phyloP scores from a whole-genome alignment of 2,329 filamentous ascomycete species.

The Westerdykella aurantiaca region DNA sequence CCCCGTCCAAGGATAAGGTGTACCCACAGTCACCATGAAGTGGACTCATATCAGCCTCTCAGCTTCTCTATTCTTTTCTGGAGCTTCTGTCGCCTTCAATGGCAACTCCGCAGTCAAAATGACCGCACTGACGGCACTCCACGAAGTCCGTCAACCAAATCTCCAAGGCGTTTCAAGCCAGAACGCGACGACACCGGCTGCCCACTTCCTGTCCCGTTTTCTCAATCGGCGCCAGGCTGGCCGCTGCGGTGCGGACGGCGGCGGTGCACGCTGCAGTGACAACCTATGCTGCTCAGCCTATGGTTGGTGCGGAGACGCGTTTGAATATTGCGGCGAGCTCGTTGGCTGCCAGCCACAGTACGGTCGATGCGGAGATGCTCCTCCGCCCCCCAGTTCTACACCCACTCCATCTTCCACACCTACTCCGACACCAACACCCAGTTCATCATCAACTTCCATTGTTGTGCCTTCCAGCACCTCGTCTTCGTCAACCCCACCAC shows the following conservation, averaged over 20 bases:
- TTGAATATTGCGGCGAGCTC: constrained; percentile 17
- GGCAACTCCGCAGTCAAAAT: constrained; percentile 6
- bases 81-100: constrained; percentile 10
- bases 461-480: constrained; percentile 2
- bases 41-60: constrained; percentile 12
- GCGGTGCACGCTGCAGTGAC: constrained; percentile 13
- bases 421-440: constrained; percentile 15
- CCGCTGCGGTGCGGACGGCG: constrained; percentile 20
- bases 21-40: constrained; percentile 12
- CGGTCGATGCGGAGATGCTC: constrained; percentile 22
- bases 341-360: constrained; percentile 26
- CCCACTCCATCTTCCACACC: constrained; percentile 13
- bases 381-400: constrained; percentile 7
- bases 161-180: constrained; percentile 4
- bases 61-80: constrained; percentile 14
- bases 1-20: background rate
- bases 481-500: constrained; percentile 12
- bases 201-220: constrained; percentile 8
- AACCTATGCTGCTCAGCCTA: constrained; percentile 23
- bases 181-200: constrained; percentile 13
- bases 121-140: constrained; percentile 1
- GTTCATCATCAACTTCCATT: constrained; percentile 5
- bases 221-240: constrained; percentile 13
- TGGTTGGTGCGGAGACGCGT: constrained; percentile 22
- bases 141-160: constrained; percentile 2